Evolutionary conservation across 1,284 basidiomycete genomes (phyloP).

Genomic region (Serendipita sp.): DNA sequence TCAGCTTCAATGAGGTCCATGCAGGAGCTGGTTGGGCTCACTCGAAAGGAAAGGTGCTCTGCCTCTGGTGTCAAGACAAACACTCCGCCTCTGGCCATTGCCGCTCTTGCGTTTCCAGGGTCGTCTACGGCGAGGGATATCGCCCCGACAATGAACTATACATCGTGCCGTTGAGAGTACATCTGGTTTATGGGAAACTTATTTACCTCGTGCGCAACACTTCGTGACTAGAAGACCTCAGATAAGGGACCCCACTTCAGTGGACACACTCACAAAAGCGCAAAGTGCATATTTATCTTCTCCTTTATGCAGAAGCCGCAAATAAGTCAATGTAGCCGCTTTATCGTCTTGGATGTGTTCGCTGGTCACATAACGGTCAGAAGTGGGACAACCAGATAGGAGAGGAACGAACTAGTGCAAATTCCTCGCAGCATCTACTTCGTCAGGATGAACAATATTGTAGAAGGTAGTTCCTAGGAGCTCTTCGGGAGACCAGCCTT

Average conservation of each 20-base stretch:
- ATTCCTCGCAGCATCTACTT: constrained; percentile 43
- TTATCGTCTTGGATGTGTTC: constrained; percentile 62
- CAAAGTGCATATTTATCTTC: constrained; percentile 57
- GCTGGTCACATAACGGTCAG: constrained; percentile 22
- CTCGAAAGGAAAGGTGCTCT: background rate
- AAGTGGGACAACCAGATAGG: background rate
- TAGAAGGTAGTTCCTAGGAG: constrained; percentile 49
- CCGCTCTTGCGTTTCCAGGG: background rate
- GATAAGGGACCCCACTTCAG: background rate
- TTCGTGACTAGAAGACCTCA: constrained; percentile 2
- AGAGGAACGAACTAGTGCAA: constrained; percentile 45
- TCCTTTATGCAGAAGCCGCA: constrained; percentile 59
- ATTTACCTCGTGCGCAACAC: constrained; percentile 10
- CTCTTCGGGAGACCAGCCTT: constrained; percentile 58
- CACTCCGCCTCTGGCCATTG: constrained; percentile 8
- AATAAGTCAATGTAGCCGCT: constrained; percentile 56
- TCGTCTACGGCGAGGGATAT: constrained; percentile 3
- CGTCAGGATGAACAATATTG: constrained; percentile 62
- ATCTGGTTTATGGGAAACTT: background rate
- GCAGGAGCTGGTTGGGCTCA: background rate
- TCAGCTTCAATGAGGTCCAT: background rate
- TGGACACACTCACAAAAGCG: constrained; percentile 40
- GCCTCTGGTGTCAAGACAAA: constrained; percentile 3
- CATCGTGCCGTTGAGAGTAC: background rate
- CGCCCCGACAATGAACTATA: constrained; percentile 10